Evolutionary conservation across 2,329 filamentous ascomycete species (phyloP), one percentile per base, ranked within the genome.

Genomic region (Ophiostoma novo-ulmi): DNA sequence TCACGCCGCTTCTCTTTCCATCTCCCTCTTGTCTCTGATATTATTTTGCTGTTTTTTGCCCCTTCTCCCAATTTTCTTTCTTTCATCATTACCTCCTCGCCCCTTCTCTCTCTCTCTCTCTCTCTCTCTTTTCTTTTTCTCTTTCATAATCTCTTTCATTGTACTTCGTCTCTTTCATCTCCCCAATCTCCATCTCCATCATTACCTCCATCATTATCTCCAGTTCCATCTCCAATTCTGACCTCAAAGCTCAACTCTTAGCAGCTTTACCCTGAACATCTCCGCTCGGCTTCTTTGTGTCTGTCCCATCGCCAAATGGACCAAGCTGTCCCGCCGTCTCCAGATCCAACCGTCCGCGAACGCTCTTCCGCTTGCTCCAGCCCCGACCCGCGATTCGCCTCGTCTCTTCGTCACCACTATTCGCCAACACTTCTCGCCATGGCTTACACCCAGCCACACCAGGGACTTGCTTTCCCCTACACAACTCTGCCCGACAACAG

Each of bases 311-410:
- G 36, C 35, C 63, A 39, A 71, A 79, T 84, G 82, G 79, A 78
- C 72, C 79, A 77, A 70, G 77, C 76, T 69, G 76, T 78, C 64
- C 80, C 82, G 48, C 81, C 80, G 63, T 85, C 84, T 31, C 84
- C 85, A 71, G 80, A 81, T 70, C 80, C 80, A 22, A 65, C 63
- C 63, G 20, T 26, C 66, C 75, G 75, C 71, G 80, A 81, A 64
- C 73, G 77, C 38, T 77, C 82, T 36, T 79, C 81, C n/a, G 78
- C 79, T 71, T 79, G 80, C 55, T 79, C 83, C 71, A 79, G 81
- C 67, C 80, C 83, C 71, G 75, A 75, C 61, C 80, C 80, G n/a
- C 79, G 79, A 36, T 76, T 80, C 13, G 76, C 75, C 5, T 81
- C 63, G 7, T 39, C 63, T 65, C 20, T 39, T 22, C 63, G 14